Conservation (phyloP, 2,329 filamentous ascomycete species). For the Trichoderma sp. region DNA sequence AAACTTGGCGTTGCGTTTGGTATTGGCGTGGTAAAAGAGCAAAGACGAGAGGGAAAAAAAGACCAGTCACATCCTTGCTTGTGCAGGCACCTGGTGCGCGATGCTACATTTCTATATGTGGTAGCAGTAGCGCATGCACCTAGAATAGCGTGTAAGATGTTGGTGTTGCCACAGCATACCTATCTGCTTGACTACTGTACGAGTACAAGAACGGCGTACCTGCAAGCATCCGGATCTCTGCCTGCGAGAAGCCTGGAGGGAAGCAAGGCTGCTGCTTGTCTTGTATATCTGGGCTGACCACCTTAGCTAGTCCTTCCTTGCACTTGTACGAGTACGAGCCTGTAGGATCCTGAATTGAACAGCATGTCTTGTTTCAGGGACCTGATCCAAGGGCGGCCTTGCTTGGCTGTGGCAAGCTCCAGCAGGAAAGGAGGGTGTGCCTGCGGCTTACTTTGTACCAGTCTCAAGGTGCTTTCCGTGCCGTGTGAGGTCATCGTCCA, state of each 20-base stretch:
- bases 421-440: background rate
- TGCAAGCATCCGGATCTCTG: slow-evolving; percentile 9
- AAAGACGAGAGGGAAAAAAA: background rate
- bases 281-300: background rate
- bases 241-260: slow-evolving; percentile 3
- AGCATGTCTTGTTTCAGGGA: slow-evolving; percentile 1
- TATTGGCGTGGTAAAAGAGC: background rate
- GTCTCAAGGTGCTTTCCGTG: background rate
- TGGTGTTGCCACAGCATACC: background rate
- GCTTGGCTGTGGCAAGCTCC: slow-evolving; percentile 4
- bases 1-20: background rate
- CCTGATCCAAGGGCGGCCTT: background rate
- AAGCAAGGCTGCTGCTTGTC: background rate
- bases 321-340: background rate
- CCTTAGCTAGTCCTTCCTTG: background rate
- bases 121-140: slow-evolving; percentile 4
- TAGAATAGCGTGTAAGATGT: slow-evolving; percentile 14
- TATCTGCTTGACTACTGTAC: background rate
- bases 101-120: slow-evolving; percentile 8
- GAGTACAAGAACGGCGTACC: background rate
- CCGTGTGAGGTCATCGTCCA: slow-evolving; percentile 15
- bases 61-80: slow-evolving; percentile 12
- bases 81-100: background rate
- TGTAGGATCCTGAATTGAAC: slow-evolving; percentile 1
- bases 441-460: background rate